phyloP scores from a whole-genome alignment of 805 yeast species.

The Metschnikowia matae region DNA sequence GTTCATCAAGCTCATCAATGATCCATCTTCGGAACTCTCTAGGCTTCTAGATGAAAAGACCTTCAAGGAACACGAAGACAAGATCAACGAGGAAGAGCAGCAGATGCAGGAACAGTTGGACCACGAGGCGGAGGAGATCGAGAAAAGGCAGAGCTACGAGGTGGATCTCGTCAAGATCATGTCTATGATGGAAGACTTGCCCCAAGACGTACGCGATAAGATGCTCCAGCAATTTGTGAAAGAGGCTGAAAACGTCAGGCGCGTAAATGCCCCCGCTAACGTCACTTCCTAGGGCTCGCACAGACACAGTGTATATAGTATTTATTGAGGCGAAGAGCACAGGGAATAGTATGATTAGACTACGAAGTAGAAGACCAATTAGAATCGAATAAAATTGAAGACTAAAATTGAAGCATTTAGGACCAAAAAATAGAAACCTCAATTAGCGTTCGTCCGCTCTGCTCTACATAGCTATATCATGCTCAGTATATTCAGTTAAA shows the following conservation, averaged over 20 bases:
- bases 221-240: conserved; percentile 26
- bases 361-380: no score
- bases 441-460: not conserved
- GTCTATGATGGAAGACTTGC: conserved; percentile 34
- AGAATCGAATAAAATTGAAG: no score
- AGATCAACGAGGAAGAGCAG: conserved; percentile 21
- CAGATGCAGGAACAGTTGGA: conserved; percentile 25
- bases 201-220: conserved; percentile 28
- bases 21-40: conserved; percentile 39
- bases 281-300: conserved; percentile 1
- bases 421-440: not conserved
- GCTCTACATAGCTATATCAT: not conserved
- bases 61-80: conserved; percentile 18
- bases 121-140: conserved; percentile 24
- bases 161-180: conserved; percentile 24
- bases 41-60: conserved; percentile 37
- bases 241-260: conserved; percentile 14
- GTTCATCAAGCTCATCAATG: conserved; percentile 37
- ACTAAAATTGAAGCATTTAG: no score
- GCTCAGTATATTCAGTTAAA: conserved; percentile 1
- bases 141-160: conserved; percentile 15
- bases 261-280: conserved; percentile 7
- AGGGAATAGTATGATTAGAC: not conserved
- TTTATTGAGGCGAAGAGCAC: conserved; percentile 1
- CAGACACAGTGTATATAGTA: conserved; percentile 11